These are phyloP conservation scores for Coriolopsis trogii DNA, from an alignment of 1,284 basidiomycete genomes.

Conservation along the genomic window DNA sequence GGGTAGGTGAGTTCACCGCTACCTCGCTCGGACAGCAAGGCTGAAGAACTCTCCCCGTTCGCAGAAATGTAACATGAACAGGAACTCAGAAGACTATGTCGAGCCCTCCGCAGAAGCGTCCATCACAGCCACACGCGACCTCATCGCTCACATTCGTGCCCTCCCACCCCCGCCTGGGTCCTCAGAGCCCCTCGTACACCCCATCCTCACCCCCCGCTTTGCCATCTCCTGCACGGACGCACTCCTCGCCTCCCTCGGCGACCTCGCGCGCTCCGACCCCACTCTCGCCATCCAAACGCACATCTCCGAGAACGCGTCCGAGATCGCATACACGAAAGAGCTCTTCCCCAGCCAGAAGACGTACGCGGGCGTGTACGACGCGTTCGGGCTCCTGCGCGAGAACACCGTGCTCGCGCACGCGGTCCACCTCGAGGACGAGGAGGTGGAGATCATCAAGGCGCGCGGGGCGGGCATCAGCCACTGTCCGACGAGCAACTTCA, in stretches of 20 bases:
- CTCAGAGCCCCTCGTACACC: constrained; percentile 67
- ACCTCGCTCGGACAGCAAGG: background rate
- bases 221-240: constrained; percentile 87
- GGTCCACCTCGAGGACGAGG: constrained; percentile 77
- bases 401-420: constrained; percentile 93
- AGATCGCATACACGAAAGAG: constrained; percentile 69
- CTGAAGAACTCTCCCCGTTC: constrained; percentile 2
- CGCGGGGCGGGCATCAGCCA: constrained; percentile 83
- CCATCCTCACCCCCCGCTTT: constrained; percentile 93
- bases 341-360: constrained; percentile 65
- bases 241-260: constrained; percentile 70
- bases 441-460: constrained; percentile 74
- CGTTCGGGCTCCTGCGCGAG: constrained; percentile 70
- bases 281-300: constrained; percentile 89
- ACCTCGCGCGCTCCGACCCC: constrained; percentile 57
- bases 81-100: constrained; percentile 71
- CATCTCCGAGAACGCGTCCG: constrained; percentile 83
- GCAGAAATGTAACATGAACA: constrained; percentile 96
- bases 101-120: constrained; percentile 67
- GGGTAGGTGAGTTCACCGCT: constrained; percentile 48
- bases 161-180: constrained; percentile 41
- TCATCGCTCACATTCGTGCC: constrained; percentile 71
- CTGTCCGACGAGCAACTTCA: constrained; percentile 93
- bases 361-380: constrained; percentile 86
- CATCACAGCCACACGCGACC: constrained; percentile 59